phyloP scores from a whole-genome alignment of 2,329 filamentous ascomycete species.

The Aureobasidium subglaciale region DNA sequence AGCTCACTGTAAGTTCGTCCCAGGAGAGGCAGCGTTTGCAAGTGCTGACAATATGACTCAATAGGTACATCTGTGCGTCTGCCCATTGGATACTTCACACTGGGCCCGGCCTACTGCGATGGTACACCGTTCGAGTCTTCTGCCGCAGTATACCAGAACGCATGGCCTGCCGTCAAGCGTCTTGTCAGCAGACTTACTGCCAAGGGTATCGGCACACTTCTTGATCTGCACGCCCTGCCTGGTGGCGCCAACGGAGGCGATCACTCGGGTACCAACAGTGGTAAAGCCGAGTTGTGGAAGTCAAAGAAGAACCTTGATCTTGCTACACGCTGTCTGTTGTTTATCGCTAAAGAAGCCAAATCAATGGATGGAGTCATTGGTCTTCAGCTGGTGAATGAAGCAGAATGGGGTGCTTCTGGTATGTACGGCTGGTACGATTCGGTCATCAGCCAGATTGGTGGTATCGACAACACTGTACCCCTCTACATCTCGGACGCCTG shows the following conservation, averaged over 20 bases:
- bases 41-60: too few relatives aligned
- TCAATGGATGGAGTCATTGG: constrained; percentile 44
- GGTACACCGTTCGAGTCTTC: constrained; percentile 47
- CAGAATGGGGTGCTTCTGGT: constrained; percentile 40
- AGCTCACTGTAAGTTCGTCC: constrained; percentile 37
- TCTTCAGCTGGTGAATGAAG: constrained; percentile 53
- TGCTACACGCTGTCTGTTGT: constrained; percentile 42
- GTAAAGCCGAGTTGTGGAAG: constrained; percentile 47
- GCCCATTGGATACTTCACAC: constrained; percentile 53
- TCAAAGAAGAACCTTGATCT: constrained; percentile 38
- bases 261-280: constrained; percentile 49
- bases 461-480: constrained; percentile 45
- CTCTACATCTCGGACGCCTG: constrained; percentile 54
- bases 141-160: constrained; percentile 44
- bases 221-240: constrained; percentile 53
- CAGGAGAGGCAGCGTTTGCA: too few relatives aligned
- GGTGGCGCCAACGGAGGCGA: constrained; percentile 51
- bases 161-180: constrained; percentile 45
- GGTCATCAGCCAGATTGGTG: constrained; percentile 40
- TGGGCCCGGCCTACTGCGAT: constrained; percentile 44
- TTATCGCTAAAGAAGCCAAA: constrained; percentile 43
- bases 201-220: constrained; percentile 48
- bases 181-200: constrained; percentile 40
- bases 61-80: constrained; percentile 48
- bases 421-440: constrained; percentile 54